phyloP scores from a whole-genome alignment of 352 stramenopile species.

The Globisporangium ultimum region DNA sequence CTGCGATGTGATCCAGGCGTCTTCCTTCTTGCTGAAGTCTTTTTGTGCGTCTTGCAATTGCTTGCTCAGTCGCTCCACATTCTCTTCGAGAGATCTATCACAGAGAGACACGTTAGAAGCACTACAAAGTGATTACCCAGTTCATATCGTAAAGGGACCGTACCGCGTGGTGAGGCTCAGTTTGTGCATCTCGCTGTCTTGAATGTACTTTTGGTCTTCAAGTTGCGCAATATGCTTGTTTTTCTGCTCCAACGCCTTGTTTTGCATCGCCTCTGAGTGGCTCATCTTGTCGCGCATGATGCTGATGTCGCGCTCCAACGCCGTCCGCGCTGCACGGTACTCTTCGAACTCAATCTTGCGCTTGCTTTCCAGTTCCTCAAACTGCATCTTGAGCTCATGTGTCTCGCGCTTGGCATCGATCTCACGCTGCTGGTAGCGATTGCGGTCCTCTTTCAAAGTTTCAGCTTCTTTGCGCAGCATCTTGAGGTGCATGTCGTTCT shows the following conservation, averaged over 20 bases:
- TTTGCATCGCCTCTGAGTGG: constrained; percentile 37
- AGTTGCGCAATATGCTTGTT: constrained; percentile 51
- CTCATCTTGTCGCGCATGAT: constrained; percentile 52
- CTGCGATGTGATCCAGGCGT: constrained; percentile 28
- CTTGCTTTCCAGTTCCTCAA: constrained; percentile 66
- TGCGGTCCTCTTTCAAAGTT: constrained; percentile 50
- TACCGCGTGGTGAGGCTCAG: constrained; percentile 39
- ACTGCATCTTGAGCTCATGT: constrained; percentile 61
- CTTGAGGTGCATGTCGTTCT: constrained; percentile 42
- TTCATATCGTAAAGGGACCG: background rate
- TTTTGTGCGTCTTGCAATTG: constrained; percentile 45
- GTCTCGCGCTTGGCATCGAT: constrained; percentile 47
- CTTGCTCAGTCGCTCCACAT: constrained; percentile 51
- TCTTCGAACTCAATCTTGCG: constrained; percentile 71
- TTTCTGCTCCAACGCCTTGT: constrained; percentile 48
- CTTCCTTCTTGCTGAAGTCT: constrained; percentile 40
- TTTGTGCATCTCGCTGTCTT: constrained; percentile 54
- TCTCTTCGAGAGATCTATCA: constrained; percentile 26
- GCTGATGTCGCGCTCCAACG: constrained; percentile 53
- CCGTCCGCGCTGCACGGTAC: constrained; percentile 38
- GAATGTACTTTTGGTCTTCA: constrained; percentile 57
- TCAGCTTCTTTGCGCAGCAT: constrained; percentile 42
- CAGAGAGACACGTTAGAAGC: background rate
- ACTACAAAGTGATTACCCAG: background rate
- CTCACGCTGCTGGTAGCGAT: constrained; percentile 60